These are phyloP conservation scores for Rhamnella rubrinervis DNA, from an alignment of 331 rosid species.

Conservation along the genomic window DNA sequence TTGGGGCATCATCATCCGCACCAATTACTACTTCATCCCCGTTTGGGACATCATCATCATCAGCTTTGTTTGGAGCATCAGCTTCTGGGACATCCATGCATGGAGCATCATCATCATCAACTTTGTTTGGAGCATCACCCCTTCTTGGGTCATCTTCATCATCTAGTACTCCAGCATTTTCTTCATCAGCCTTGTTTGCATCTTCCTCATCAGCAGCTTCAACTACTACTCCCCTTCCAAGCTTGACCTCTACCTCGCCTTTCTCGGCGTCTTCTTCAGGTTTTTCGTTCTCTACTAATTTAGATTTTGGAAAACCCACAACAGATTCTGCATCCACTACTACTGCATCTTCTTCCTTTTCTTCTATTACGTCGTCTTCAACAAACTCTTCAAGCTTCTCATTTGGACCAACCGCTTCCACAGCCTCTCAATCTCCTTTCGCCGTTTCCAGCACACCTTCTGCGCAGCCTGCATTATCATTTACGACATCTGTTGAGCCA, in stretches of 20 bases:
- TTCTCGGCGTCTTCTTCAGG: slow-evolving; percentile 35
- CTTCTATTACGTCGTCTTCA: slow-evolving; percentile 39
- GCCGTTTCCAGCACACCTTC: slow-evolving; percentile 30
- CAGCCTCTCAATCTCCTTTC: slow-evolving; percentile 52
- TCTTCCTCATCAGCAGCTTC: slow-evolving; percentile 37
- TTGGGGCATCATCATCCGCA: neutral
- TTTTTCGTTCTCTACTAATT: slow-evolving; percentile 29
- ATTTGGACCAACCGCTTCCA: slow-evolving; percentile 44
- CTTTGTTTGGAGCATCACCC: no score
- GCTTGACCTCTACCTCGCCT: slow-evolving; percentile 31
- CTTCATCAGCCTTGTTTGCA: slow-evolving; percentile 20
- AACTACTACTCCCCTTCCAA: slow-evolving; percentile 35
- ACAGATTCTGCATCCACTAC: slow-evolving; percentile 27
- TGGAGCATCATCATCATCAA: slow-evolving; percentile 28
- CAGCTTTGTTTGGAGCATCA: no score
- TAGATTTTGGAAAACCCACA: slow-evolving; percentile 41
- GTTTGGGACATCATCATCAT: slow-evolving; percentile 27
- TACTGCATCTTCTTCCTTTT: slow-evolving; percentile 24
- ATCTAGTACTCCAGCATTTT: slow-evolving; percentile 16
- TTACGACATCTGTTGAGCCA: slow-evolving; percentile 46
- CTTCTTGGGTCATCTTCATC: slow-evolving; percentile 11
- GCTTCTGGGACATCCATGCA: slow-evolving; percentile 16
- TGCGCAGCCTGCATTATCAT: slow-evolving; percentile 38
- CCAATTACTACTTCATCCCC: slow-evolving; percentile 16
- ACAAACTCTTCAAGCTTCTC: slow-evolving; percentile 44